Conservation (phyloP, 352 stramenopile species). For the Aphanomyces stellatus region DNA sequence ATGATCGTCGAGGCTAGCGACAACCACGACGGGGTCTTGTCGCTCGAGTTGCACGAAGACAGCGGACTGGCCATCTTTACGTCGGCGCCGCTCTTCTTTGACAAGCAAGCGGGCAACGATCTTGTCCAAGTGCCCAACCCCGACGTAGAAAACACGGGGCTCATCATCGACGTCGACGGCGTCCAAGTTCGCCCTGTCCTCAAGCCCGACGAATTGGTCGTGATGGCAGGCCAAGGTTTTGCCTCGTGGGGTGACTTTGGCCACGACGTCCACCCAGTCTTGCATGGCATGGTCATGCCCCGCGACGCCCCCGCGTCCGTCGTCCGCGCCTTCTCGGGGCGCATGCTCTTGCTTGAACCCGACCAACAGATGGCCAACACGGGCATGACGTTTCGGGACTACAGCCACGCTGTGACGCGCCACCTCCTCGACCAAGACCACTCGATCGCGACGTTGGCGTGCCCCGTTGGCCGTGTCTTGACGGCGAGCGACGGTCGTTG, state of each 20-base stretch:
- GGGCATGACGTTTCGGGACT: conserved; percentile 42
- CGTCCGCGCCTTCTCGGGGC: neutral
- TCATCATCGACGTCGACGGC: conserved; percentile 51
- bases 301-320: neutral
- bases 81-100: conserved; percentile 8
- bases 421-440: conserved; percentile 38
- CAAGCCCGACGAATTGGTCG: conserved; percentile 55
- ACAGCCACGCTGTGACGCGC: conserved; percentile 41
- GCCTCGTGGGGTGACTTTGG: neutral
- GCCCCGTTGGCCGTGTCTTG: conserved; percentile 12
- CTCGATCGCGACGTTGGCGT: conserved; percentile 26
- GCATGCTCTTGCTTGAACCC: conserved; percentile 41
- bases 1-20: too few relatives aligned
- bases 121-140: neutral
- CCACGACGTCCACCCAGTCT: neutral
- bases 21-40: too few relatives aligned
- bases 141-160: conserved; percentile 26
- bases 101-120: neutral
- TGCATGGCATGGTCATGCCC: conserved; percentile 16
- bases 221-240: conserved; percentile 7
- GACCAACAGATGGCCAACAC: conserved; percentile 47
- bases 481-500: neutral
- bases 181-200: conserved; percentile 50
- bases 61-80: neutral
- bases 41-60: conserved; percentile 6